Percentiles rank a stretch among this genome's conserved stretches.
These are phyloP conservation scores for Monosporascus sp. DNA, from an alignment of 2,329 filamentous ascomycete species.

Conservation along the genomic window DNA sequence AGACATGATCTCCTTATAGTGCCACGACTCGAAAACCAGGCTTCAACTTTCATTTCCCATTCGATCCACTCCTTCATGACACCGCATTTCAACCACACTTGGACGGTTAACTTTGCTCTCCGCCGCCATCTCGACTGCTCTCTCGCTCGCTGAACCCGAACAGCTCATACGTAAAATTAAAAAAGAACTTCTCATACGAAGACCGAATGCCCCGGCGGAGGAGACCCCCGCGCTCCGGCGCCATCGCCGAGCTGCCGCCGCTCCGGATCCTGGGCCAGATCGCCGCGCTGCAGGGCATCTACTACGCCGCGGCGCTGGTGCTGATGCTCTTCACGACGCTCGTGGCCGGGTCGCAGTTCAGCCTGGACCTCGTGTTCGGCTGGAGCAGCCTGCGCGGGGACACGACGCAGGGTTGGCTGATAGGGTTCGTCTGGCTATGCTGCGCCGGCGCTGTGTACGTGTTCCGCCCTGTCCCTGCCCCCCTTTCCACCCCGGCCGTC, in stretches of 20 bases:
- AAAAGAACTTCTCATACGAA: neutral
- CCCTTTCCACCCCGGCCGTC: neutral
- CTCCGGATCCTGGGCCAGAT: conserved; percentile 57
- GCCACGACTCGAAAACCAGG: conserved; percentile 1
- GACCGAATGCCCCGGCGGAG: conserved; percentile 46
- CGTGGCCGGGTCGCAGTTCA: conserved; percentile 52
- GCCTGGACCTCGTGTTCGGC: conserved; percentile 50
- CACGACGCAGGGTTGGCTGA: conserved; percentile 57
- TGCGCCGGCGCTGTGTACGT: conserved; percentile 51
- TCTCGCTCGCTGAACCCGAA: neutral
- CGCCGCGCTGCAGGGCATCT: conserved; percentile 49
- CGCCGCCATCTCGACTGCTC: neutral
- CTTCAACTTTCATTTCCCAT: conserved; percentile 2
- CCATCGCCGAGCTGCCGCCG: conserved; percentile 56
- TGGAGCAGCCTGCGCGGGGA: conserved; percentile 57
- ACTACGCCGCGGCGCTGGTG: conserved; percentile 47
- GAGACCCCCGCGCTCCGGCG: conserved; percentile 55
- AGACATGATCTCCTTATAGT: conserved; percentile 20
- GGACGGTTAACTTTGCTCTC: neutral
- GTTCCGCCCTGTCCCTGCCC: conserved; percentile 25
- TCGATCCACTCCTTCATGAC: conserved; percentile 13
- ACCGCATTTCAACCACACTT: neutral
- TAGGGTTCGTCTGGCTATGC: conserved; percentile 52
- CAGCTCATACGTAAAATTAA: neutral
- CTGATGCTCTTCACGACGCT: conserved; percentile 55